Conservation (phyloP, 169 alveolate genomes). For the Babesia bigemina region DNA sequence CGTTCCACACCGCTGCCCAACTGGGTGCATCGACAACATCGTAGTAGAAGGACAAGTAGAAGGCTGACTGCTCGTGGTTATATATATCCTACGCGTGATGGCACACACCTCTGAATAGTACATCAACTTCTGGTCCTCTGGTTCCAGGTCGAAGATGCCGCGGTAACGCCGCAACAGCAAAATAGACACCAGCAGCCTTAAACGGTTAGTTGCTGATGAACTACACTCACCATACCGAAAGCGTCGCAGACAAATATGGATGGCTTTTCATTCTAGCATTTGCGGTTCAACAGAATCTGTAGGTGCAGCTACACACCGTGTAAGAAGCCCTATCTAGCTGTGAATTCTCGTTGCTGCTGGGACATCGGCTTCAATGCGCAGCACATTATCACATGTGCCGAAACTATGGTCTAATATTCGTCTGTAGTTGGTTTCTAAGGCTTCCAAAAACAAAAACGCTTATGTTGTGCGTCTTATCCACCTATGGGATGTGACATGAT, state of each 20-base stretch:
- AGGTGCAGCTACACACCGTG: too few relatives aligned
- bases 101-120: slow-evolving; percentile 55
- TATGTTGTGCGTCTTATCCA: too few relatives aligned
- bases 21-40: slow-evolving; percentile 44
- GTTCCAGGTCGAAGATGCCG: slow-evolving; percentile 50
- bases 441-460: too few relatives aligned
- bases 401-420: too few relatives aligned
- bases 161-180: slow-evolving; percentile 44
- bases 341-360: too few relatives aligned
- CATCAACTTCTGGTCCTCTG: slow-evolving; percentile 55
- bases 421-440: too few relatives aligned
- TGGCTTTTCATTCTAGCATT: not conserved
- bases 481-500: too few relatives aligned
- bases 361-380: too few relatives aligned
- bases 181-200: slow-evolving; percentile 19
- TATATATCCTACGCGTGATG: not conserved
- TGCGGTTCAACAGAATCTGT: too few relatives aligned
- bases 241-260: not conserved
- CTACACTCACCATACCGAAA: slow-evolving; percentile 22
- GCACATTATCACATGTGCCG: too few relatives aligned
- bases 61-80: slow-evolving; percentile 30
- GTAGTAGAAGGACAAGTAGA: slow-evolving; percentile 56
- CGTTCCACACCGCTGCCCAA: slow-evolving; percentile 17
- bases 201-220: not conserved
- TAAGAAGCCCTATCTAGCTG: too few relatives aligned